Conservation (phyloP, 352 stramenopile genomes). For the Globisporangium radiosum region DNA sequence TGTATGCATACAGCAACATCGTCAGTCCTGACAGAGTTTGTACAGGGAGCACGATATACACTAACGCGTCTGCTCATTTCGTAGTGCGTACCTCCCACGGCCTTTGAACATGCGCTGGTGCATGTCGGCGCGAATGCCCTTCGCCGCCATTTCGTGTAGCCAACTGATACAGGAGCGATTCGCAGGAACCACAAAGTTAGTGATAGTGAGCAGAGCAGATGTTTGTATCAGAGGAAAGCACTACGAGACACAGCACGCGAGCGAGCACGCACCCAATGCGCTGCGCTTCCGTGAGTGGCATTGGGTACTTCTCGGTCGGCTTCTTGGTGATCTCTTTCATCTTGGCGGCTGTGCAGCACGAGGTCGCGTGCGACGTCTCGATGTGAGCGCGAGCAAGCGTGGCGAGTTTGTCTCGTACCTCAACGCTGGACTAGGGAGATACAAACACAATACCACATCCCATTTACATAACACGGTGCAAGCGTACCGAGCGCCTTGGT, state of each 20-base stretch:
- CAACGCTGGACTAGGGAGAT: not conserved
- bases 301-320: constrained; percentile 49
- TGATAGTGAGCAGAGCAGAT: not conserved
- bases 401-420: no score
- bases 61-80: not conserved
- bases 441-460: not conserved
- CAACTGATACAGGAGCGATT: constrained; percentile 21
- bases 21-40: not conserved
- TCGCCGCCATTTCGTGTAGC: constrained; percentile 65
- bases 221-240: not conserved
- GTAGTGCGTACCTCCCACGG: constrained; percentile 44
- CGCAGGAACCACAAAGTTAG: not conserved
- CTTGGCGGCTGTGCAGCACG: constrained; percentile 27
- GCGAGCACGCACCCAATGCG: constrained; percentile 41
- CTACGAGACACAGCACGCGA: not conserved
- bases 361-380: not conserved
- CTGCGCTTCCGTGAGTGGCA: constrained; percentile 72
- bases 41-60: not conserved
- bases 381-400: no score
- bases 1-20: not conserved
- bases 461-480: no score
- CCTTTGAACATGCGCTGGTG: constrained; percentile 80
- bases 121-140: constrained; percentile 65
- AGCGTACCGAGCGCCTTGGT: constrained; percentile 40
- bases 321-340: constrained; percentile 60